Conservation (phyloP, 164 flowering plant species). For the Protea cynaroides region DNA sequence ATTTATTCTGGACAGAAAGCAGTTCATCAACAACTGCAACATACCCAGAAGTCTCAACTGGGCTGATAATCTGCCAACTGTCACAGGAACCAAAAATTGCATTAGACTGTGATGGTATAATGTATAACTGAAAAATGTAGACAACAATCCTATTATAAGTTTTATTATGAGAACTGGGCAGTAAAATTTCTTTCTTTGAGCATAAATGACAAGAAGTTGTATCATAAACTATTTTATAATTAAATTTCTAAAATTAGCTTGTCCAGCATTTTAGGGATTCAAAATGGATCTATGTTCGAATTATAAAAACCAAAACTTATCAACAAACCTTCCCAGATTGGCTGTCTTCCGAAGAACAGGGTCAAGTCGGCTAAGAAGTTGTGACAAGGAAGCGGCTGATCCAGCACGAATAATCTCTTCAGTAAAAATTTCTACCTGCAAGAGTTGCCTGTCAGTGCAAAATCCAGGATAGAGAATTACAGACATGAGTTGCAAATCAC, state of each 20-base stretch:
- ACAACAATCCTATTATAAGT: background rate
- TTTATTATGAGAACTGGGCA: background rate
- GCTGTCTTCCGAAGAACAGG: slow-evolving; percentile 90
- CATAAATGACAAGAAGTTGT: background rate
- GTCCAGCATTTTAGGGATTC: slow-evolving; percentile 4
- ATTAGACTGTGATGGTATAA: slow-evolving; percentile 15
- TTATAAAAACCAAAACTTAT: slow-evolving; percentile 1
- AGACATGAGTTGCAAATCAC: background rate
- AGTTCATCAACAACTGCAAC: slow-evolving; percentile 81
- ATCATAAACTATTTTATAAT: background rate
- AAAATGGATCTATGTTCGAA: background rate
- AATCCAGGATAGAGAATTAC: slow-evolving; percentile 6
- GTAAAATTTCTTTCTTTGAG: background rate
- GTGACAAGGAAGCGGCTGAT: slow-evolving; percentile 91
- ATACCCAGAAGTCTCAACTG: slow-evolving; percentile 84
- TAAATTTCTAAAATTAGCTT: background rate
- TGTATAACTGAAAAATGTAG: background rate
- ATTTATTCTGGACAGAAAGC: slow-evolving; percentile 80
- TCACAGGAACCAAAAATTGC: slow-evolving; percentile 20
- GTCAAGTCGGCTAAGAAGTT: slow-evolving; percentile 88
- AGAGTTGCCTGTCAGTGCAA: slow-evolving; percentile 6
- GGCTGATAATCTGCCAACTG: slow-evolving; percentile 99
- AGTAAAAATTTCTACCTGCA: slow-evolving; percentile 86
- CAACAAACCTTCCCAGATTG: slow-evolving; percentile 75
- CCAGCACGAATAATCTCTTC: slow-evolving; percentile 98